Percentiles rank a stretch among this genome's conserved stretches.
Evolutionary conservation across 2,329 filamentous ascomycete species (phyloP).

Genomic region (Mycosphaerelloides madeirae): DNA sequence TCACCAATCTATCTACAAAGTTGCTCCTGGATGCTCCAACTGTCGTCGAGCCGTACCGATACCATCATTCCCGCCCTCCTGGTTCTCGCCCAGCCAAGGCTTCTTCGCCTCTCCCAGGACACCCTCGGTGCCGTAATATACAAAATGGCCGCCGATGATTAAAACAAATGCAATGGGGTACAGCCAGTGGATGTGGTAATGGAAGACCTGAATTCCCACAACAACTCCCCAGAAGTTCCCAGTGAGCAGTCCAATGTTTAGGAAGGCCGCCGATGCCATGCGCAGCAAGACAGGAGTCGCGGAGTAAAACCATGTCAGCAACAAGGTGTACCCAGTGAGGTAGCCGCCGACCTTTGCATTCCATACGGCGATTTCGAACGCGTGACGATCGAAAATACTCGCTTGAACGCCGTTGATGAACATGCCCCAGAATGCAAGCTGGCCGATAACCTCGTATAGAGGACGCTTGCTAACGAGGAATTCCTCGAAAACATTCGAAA

Average conservation of each 20-base stretch:
- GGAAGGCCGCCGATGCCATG: slow-evolving; percentile 86
- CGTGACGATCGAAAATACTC: slow-evolving; percentile 79
- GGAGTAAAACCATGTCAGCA: slow-evolving; percentile 79
- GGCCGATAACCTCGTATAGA: slow-evolving; percentile 88
- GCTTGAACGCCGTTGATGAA: slow-evolving; percentile 89
- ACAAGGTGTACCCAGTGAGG: slow-evolving; percentile 82
- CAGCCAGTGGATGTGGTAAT: slow-evolving; percentile 74
- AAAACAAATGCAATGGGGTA: slow-evolving; percentile 94
- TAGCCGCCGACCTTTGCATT: slow-evolving; percentile 64
- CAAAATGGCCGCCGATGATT: slow-evolving; percentile 77
- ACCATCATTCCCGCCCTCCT: slow-evolving; percentile 74
- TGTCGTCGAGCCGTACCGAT: slow-evolving; percentile 78
- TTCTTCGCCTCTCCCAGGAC: slow-evolving; percentile 84
- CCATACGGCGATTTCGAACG: slow-evolving; percentile 53
- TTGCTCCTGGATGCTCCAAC: slow-evolving; percentile 36
- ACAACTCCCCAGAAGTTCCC: slow-evolving; percentile 97
- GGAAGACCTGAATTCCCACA: slow-evolving; percentile 84
- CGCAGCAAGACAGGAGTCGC: slow-evolving; percentile 83
- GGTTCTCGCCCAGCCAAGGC: slow-evolving; percentile 86
- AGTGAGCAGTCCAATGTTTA: slow-evolving; percentile 91
- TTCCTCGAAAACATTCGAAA: slow-evolving; percentile 89
- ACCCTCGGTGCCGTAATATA: slow-evolving; percentile 82
- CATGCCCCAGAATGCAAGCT: slow-evolving; percentile 81
- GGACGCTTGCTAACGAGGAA: slow-evolving; percentile 84
- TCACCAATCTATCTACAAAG: slow-evolving; percentile 29